Conservation (phyloP, 495 filamentous ascomycete genomes). For the Penicillium taxi region DNA sequence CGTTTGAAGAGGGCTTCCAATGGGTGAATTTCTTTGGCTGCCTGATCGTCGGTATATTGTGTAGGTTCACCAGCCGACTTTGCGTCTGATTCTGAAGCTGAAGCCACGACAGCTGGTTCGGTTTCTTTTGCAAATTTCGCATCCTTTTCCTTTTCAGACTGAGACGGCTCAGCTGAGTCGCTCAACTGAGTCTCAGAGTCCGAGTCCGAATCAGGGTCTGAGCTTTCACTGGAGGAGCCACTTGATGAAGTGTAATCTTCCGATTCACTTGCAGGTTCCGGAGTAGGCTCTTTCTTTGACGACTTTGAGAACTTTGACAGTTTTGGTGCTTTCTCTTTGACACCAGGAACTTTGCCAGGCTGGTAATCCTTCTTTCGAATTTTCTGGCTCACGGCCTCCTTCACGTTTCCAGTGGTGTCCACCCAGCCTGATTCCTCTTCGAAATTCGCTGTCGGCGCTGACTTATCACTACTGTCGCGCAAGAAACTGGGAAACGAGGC, state of each 20-base stretch:
- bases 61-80: constrained; percentile 8
- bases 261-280: constrained; percentile 20
- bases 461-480: constrained; percentile 34
- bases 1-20: constrained; percentile 86
- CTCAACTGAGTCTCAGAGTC: constrained; percentile 16
- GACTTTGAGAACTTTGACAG: constrained; percentile 4
- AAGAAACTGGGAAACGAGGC: constrained; percentile 72
- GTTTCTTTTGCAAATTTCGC: constrained; percentile 3
- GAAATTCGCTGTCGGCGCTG: constrained; percentile 28
- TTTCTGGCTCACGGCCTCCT: constrained; percentile 47
- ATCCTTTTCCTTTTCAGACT: constrained; percentile 13
- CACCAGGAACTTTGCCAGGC: constrained; percentile 30
- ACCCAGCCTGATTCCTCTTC: constrained; percentile 81
- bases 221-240: constrained; percentile 29
- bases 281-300: constrained; percentile 8
- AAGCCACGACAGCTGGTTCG: constrained; percentile 1
- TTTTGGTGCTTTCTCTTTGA: constrained; percentile 28
- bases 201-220: constrained; percentile 12
- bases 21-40: constrained; percentile 59
- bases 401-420: constrained; percentile 65
- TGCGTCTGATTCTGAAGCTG: constrained; percentile 4
- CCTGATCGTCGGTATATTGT: constrained; percentile 9
- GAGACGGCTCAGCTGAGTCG: constrained; percentile 17
- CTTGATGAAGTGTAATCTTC: constrained; percentile 44
- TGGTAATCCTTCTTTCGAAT: constrained; percentile 25